Evolutionary conservation across 495 filamentous ascomycete genomes (phyloP).

Genomic region (Penicillium crystallinum): DNA sequence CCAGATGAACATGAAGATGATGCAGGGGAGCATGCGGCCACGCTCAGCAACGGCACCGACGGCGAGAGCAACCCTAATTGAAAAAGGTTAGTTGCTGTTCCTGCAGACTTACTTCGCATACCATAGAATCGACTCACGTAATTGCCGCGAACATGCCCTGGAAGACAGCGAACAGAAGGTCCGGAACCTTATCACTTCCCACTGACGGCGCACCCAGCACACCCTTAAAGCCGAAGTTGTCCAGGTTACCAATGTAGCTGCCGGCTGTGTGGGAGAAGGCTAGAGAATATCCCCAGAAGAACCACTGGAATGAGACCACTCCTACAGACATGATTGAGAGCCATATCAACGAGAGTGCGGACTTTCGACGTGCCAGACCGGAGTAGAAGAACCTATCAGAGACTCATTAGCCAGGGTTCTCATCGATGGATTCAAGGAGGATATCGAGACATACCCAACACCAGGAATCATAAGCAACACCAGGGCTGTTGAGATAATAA

Average conservation of each 20-base stretch:
- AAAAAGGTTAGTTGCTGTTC: slow-evolving; percentile 2
- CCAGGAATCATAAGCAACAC: slow-evolving; percentile 98
- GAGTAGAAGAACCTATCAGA: slow-evolving; percentile 86
- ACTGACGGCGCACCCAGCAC: slow-evolving; percentile 79
- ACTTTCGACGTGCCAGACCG: slow-evolving; percentile 93
- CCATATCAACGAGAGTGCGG: slow-evolving; percentile 91
- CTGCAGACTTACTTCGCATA: background rate
- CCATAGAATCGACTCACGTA: slow-evolving; percentile 53
- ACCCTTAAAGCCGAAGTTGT: slow-evolving; percentile 81
- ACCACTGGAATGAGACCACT: slow-evolving; percentile 94
- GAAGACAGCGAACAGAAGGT: slow-evolving; percentile 88
- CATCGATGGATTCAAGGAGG: background rate
- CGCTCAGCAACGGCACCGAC: slow-evolving; percentile 90
- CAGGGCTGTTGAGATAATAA: slow-evolving; percentile 80
- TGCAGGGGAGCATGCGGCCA: slow-evolving; percentile 87
- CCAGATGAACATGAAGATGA: slow-evolving; percentile 98
- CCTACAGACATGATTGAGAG: slow-evolving; percentile 93
- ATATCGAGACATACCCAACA: slow-evolving; percentile 58
- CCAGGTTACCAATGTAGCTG: slow-evolving; percentile 75
- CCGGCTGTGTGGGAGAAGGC: slow-evolving; percentile 85
- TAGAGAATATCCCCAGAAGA: slow-evolving; percentile 97
- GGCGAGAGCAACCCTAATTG: slow-evolving; percentile 70
- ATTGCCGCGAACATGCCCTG: slow-evolving; percentile 98
- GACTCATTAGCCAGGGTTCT: background rate
- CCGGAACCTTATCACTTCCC: slow-evolving; percentile 74